Evolutionary conservation across 2,329 filamentous ascomycete species (phyloP).

Genomic region (Myriosclerotinia duriaeana): DNA sequence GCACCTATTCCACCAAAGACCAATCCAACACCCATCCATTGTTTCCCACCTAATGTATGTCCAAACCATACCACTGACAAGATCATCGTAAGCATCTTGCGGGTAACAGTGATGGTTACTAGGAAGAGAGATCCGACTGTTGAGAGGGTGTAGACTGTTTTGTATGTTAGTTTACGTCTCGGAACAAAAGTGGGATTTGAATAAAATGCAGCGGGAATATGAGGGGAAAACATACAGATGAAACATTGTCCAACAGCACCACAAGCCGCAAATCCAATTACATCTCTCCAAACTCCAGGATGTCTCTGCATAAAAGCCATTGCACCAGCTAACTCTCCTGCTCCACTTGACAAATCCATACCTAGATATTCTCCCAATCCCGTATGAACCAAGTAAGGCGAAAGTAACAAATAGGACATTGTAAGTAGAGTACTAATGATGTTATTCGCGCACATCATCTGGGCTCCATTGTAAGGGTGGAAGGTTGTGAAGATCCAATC

Average conservation of each 20-base stretch:
- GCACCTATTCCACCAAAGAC: constrained; percentile 96
- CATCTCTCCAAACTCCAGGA: constrained; percentile 80
- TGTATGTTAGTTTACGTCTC: constrained; percentile 9
- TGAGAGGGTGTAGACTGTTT: constrained; percentile 76
- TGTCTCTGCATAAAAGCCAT: constrained; percentile 77
- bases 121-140: constrained; percentile 89
- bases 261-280: constrained; percentile 84
- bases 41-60: constrained; percentile 80
- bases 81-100: constrained; percentile 99
- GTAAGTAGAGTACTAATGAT: constrained; percentile 81
- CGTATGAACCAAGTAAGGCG: constrained; percentile 75
- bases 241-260: constrained; percentile 95
- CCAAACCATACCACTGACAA: constrained; percentile 93
- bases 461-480: constrained; percentile 79
- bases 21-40: constrained; percentile 87
- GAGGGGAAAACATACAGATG: constrained; percentile 62
- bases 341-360: constrained; percentile 59
- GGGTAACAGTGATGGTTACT: constrained; percentile 93
- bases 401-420: constrained; percentile 69
- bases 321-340: constrained; percentile 75
- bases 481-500: constrained; percentile 87
- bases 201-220: constrained; percentile 7
- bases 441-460: constrained; percentile 99
- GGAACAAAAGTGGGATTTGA: neutral
- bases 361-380: constrained; percentile 63